Base-by-base conservation (phyloP, 23 red algal species). In the Gracilariopsis chorda region DNA sequence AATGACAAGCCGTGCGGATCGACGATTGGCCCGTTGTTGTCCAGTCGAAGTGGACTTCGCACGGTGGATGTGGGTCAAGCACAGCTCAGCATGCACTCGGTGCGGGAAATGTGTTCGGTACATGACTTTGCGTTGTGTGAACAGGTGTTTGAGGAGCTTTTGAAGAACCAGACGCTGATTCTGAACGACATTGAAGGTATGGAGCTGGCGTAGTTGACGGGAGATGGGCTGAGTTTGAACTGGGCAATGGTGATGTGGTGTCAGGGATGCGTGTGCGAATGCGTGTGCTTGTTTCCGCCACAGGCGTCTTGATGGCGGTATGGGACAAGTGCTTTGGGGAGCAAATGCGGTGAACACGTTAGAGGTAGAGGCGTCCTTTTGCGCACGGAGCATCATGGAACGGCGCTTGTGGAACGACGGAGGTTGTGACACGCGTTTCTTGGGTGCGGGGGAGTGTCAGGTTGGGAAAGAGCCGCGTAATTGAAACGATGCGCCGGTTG, bases 11-110 rank as follows among this genome's bases (percentile, higher is more conserved):
- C 81, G 60, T 97, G 95, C 46, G 95, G 95, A 12, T 91, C 84
- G 68, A 97, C 95, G 19, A 94, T 97, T 43, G 95, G 95, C 11
- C 95, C 95, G 49, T 86, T 97, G 44, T 29, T 89, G 39, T 68
- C 90, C 5, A 77, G 84, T n/a, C 40, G 58, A 43, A 90, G 56
- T n/a, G 95, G 95, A 17, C 43, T 97, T 21, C 75, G 89, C 14
- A 97, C 95, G n/a, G 95, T 97, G 35, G 95, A 97, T 58, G 82
- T 97, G 32, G 95, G 95, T 19, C 65, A 74, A 61, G 80, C 95
- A 25, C 74, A 89, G 77, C 63, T 97, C 70, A 59, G 79, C 33
- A 97, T 97, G 95, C 95, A 97, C 46, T 94, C 90, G n/a, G 75
- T 93, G 11, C 82, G 95, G 6, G 95, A 97, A 59, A 90, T 93